Evolutionary conservation across 1,284 basidiomycete genomes (phyloP), one percentile per base, ranked within the genome.

Genomic region (Trichosporon ovoides): DNA sequence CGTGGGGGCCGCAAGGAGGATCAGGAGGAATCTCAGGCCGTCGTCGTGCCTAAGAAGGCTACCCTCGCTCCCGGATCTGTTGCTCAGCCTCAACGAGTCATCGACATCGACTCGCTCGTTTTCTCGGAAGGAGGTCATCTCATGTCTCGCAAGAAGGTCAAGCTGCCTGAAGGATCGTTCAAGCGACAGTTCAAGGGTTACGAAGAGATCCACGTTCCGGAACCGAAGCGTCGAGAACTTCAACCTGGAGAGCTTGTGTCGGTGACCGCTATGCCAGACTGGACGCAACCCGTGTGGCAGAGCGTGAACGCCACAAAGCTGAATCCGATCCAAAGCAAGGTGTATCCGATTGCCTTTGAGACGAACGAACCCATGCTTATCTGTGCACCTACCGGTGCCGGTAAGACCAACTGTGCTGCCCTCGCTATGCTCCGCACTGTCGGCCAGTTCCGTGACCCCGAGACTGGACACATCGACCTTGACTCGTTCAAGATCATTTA

Each of bases 331-430:
- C 96, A 96, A 78, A 91, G 88, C 80, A 91, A 89, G 75, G 80
- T 95, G 6, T 98, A 84, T 76, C 95, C 95, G 1, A 80, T 93
- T 57, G 96, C 95, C 0, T 98, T 97, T 73, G 91, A 91, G 4
- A 87, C 88, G 0, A 93, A 97, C 68, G 94, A 98, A 67, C 94
- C 95, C 0, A 84, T 98, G 67, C 81, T 99, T 31, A 85, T 98
- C 38, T 98, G 96, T 80, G 96, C 96, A 0, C 96, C 96, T 2
- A 98, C 96, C 0, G 96, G 96, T 78, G 96, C 96, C 5, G 96
- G 96, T 66, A 99, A 99, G 92, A 99, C 96, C 34, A 99, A 99
- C 69, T 96, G 98, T 28, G 96, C 96, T 13, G 92, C 98, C 85
- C 82, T 98, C 13, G 87, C 91, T 0, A 88, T 97, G 66, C 83